A percentile compares a stretch with the other conserved stretches of the same genome.
phyloP scores from a whole-genome alignment of 164 flowering plant genomes.

The Dillenia suffruticosa region DNA sequence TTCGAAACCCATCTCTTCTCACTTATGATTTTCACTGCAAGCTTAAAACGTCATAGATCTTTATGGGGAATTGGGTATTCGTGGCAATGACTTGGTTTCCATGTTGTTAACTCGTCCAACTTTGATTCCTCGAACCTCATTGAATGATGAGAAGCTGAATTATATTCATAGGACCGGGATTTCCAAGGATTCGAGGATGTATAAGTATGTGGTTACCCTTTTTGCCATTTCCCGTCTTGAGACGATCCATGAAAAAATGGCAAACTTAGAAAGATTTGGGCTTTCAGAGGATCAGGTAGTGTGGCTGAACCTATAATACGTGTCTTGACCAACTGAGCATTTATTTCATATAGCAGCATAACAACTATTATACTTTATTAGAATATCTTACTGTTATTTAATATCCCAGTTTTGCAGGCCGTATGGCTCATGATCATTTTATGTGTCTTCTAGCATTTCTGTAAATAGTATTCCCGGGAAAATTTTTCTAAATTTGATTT shows the following conservation, averaged over 20 bases:
- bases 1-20: slow-evolving; percentile 62
- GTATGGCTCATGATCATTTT: too few relatives aligned
- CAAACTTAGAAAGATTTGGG: slow-evolving; percentile 60
- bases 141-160: slow-evolving; percentile 46
- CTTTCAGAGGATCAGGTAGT: slow-evolving; percentile 38
- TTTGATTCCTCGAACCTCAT: slow-evolving; percentile 42
- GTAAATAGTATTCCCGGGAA: too few relatives aligned
- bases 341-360: too few relatives aligned
- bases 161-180: slow-evolving; percentile 43
- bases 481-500: too few relatives aligned
- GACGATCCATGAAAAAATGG: slow-evolving; percentile 47
- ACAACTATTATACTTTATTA: too few relatives aligned
- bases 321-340: too few relatives aligned
- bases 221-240: slow-evolving; percentile 54
- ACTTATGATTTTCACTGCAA: slow-evolving; percentile 34
- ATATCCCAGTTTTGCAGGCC: too few relatives aligned
- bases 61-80: slow-evolving; percentile 46
- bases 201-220: slow-evolving; percentile 51
- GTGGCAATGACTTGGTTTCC: slow-evolving; percentile 26
- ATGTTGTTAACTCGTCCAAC: slow-evolving; percentile 54
- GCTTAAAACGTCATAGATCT: slow-evolving; percentile 34
- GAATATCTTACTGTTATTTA: too few relatives aligned
- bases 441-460: too few relatives aligned
- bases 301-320: too few relatives aligned
- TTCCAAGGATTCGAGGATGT: slow-evolving; percentile 41